Evolutionary conservation across 768 basidiomycete genomes (phyloP), one percentile per base, ranked within the genome.

Genomic region (Xerocomus brunneocitrinus): DNA sequence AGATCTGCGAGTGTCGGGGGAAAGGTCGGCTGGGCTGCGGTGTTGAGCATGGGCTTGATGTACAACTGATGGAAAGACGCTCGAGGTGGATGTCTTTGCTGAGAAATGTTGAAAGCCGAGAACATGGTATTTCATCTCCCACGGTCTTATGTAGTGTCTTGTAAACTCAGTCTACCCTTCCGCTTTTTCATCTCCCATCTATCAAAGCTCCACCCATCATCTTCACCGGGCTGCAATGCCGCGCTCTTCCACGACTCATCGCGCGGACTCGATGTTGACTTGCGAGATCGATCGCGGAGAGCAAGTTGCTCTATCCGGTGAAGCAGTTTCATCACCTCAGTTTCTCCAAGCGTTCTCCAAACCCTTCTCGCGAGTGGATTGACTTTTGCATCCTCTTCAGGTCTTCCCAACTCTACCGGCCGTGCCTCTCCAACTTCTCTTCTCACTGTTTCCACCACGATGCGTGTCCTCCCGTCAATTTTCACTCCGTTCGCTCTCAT

Each of bases 401-500:
- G 4, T 24, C 12, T 12, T 13, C 48, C 50, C 14, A 24, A 31
- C 16, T 75, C 72, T 75, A 76, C 79, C 16, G 80, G 60, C 47
- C 79, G 79, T 47, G 76, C 74, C 57, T 76, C 74, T 25, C 79
- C 81, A 9, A 86, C 77, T 48, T 90, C 83, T 49, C 80, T 73
- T 31, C 89, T 76, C 19, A 93, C 73, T 14, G 61, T 73, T 53
- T 88, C 87, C 12, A 85, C 77, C 16, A 92, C 64, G 27, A 72
- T 72, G 10, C 80, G 77, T 2, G 91, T 94, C 38, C 71, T 73
- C 14, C 62, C 64, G 61, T 94, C 84, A 39, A 80, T 70, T 34
- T 75, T 77, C 12, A 95, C 83, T 13, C 88, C 89, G 59, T 94
- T 91, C 36, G 83, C 75, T 24, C 73, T 69, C 92, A 97, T 95